A percentile compares a stretch with the other conserved stretches of the same genome.
Conservation (phyloP, 805 yeast genomes). For the Torulaspora quercuum region DNA sequence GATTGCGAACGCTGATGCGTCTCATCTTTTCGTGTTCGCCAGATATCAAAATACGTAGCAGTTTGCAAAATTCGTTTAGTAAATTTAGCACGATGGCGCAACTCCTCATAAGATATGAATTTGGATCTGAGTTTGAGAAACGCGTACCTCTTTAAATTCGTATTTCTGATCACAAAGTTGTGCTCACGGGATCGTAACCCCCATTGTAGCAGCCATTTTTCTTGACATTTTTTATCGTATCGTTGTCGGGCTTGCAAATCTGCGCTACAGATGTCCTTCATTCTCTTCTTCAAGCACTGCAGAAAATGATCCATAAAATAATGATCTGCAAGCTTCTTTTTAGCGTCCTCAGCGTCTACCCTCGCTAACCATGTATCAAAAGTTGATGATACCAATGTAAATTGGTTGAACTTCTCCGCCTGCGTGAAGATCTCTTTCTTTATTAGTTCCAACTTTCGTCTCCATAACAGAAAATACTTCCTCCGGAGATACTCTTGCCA, state of each 20-base stretch:
- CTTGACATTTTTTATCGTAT: conserved; percentile 1
- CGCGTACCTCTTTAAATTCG: conserved; percentile 1
- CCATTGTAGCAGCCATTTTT: conserved; percentile 2
- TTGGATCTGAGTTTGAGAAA: conserved; percentile 9
- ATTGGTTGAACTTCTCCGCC: conserved; percentile 17
- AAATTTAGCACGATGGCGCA: conserved; percentile 19
- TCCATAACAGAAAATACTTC: conserved; percentile 18
- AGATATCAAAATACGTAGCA: conserved; percentile 7
- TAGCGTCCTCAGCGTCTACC: conserved; percentile 18
- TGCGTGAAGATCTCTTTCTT: conserved; percentile 9
- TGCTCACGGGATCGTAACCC: conserved; percentile 4
- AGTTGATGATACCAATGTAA: conserved; percentile 18
- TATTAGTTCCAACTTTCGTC: conserved; percentile 7
- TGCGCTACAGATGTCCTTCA: conserved; percentile 2
- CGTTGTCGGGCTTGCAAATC: conserved; percentile 1
- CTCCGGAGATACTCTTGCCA: conserved; percentile 19
- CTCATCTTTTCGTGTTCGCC: conserved; percentile 5
- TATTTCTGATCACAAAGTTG: conserved; percentile 2
- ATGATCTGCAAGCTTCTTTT: conserved; percentile 25
- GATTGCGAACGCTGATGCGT: conserved; percentile 1
- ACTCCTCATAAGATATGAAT: conserved; percentile 8
- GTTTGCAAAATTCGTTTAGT: conserved; percentile 6
- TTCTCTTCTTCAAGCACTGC: conserved; percentile 12
- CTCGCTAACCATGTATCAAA: conserved; percentile 22
- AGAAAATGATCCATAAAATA: conserved; percentile 24